Percentiles rank a stretch among this genome's conserved stretches.
Conservation (phyloP, 2,329 filamentous ascomycete species). For the Berkeleyomyces rouxiae region DNA sequence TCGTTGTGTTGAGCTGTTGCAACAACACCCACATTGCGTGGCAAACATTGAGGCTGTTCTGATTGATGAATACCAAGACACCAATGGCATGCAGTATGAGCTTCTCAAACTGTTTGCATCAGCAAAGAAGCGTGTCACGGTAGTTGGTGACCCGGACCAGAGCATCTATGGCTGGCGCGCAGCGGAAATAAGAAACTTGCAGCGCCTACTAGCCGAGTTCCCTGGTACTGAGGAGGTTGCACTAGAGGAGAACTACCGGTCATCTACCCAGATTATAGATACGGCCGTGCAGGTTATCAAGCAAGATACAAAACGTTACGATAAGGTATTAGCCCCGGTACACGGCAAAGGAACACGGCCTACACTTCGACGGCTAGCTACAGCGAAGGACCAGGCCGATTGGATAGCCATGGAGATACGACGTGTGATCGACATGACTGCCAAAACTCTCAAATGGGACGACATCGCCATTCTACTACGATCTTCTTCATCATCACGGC, state of each 20-base stretch:
- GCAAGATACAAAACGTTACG: slow-evolving; percentile 66
- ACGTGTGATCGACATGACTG: slow-evolving; percentile 52
- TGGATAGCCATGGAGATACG: slow-evolving; percentile 82
- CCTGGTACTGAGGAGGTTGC: slow-evolving; percentile 66
- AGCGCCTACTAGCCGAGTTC: slow-evolving; percentile 60
- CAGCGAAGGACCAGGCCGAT: slow-evolving; percentile 55
- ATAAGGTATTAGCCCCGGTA: slow-evolving; percentile 64
- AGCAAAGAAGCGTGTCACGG: slow-evolving; percentile 58
- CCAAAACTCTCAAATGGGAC: slow-evolving; percentile 51
- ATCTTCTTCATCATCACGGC: slow-evolving; percentile 63
- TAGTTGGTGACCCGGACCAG: slow-evolving; percentile 93
- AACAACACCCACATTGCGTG: slow-evolving; percentile 59
- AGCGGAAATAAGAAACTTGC: slow-evolving; percentile 78
- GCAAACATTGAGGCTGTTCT: slow-evolving; percentile 80
- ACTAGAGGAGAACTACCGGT: slow-evolving; percentile 87
- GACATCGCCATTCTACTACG: slow-evolving; percentile 82
- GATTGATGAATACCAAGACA: slow-evolving; percentile 96
- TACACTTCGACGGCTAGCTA: slow-evolving; percentile 59
- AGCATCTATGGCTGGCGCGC: slow-evolving; percentile 95
- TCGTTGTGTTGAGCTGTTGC: slow-evolving; percentile 64
- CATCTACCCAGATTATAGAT: slow-evolving; percentile 67
- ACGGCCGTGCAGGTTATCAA: slow-evolving; percentile 76
- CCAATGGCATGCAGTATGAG: slow-evolving; percentile 87
- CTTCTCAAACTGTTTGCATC: slow-evolving; percentile 80
- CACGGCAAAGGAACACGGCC: slow-evolving; percentile 66